Evolutionary conservation across 2,329 filamentous ascomycete genomes (phyloP).

Genomic region (Talaromyces sp.): DNA sequence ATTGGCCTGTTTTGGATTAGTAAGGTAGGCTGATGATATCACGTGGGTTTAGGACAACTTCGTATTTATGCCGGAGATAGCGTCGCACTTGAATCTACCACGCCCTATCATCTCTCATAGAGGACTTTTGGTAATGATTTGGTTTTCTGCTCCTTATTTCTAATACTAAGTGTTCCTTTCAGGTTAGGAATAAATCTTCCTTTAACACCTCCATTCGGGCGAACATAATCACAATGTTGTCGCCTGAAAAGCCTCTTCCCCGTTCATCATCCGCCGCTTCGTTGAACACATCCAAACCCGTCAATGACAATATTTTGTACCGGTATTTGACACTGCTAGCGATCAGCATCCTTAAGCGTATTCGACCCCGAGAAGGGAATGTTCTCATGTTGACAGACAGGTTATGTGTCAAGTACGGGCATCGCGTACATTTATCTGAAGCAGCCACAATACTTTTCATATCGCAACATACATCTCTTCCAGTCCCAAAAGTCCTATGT

Average conservation of each 20-base stretch:
- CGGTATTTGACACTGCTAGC: constrained; percentile 18
- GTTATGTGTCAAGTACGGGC: constrained; percentile 31
- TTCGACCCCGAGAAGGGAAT: constrained; percentile 18
- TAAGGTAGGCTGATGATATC: no score
- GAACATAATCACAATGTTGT: constrained; percentile 7
- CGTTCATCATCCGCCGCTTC: background rate
- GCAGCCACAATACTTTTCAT: constrained; percentile 32
- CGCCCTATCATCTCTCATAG: background rate
- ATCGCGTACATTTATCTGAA: constrained; percentile 23
- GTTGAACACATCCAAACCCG: constrained; percentile 9
- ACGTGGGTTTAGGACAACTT: no score
- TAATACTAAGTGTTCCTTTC: background rate
- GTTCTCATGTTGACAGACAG: constrained; percentile 24
- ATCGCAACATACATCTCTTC: constrained; percentile 31
- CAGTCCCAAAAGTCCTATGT: constrained; percentile 33
- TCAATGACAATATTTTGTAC: constrained; percentile 15
- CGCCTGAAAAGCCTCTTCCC: background rate
- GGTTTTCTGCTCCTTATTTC: background rate
- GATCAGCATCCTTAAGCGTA: constrained; percentile 15
- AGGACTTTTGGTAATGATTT: background rate
- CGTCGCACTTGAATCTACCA: background rate
- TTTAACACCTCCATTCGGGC: background rate
- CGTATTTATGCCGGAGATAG: no score
- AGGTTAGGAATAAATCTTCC: background rate
- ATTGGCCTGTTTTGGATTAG: no score